Conservation (phyloP, 768 basidiomycete genomes). For the Macrolepiota albuminosa region DNA sequence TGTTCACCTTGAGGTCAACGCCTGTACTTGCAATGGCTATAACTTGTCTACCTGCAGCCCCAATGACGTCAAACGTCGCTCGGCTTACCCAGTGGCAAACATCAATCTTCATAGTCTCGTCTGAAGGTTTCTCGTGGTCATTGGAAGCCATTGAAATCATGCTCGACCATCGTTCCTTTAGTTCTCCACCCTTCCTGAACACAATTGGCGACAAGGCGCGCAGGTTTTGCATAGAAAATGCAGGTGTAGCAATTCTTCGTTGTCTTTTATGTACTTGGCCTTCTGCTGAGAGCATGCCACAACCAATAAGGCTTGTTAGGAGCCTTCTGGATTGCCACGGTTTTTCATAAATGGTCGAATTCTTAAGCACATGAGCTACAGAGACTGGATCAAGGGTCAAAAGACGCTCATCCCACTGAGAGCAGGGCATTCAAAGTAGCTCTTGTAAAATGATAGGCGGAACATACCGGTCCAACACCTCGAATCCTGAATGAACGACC, state of each 20-base stretch:
- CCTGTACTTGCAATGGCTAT: not conserved
- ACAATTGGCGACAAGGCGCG: conserved; percentile 67
- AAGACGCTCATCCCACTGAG: conserved; percentile 74
- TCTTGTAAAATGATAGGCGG: not conserved
- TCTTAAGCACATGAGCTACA: conserved; percentile 67
- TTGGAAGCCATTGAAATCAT: conserved; percentile 26
- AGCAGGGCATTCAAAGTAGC: not conserved
- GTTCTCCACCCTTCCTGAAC: conserved; percentile 59
- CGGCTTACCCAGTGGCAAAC: conserved; percentile 79
- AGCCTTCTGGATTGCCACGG: conserved; percentile 74
- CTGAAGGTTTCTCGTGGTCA: not conserved
- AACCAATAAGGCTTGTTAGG: conserved; percentile 76
- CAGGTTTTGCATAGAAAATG: conserved; percentile 78
- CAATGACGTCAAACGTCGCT: conserved; percentile 88
- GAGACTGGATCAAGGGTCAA: conserved; percentile 79
- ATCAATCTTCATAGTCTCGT: conserved; percentile 47
- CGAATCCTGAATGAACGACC: conserved; percentile 68
- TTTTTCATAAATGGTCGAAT: conserved; percentile 74
- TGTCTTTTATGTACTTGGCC: conserved; percentile 78
- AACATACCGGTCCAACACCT: conserved; percentile 64
- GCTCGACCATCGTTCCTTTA: conserved; percentile 56
- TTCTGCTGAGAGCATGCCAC: conserved; percentile 78
- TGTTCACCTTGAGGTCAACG: conserved; percentile 20
- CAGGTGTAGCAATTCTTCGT: conserved; percentile 69
- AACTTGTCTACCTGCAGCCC: conserved; percentile 61